Percentiles rank a stretch among this genome's conserved stretches.
These are phyloP conservation scores for Kuraishia hungarica DNA, from an alignment of 805 yeast species.

Conservation along the genomic window DNA sequence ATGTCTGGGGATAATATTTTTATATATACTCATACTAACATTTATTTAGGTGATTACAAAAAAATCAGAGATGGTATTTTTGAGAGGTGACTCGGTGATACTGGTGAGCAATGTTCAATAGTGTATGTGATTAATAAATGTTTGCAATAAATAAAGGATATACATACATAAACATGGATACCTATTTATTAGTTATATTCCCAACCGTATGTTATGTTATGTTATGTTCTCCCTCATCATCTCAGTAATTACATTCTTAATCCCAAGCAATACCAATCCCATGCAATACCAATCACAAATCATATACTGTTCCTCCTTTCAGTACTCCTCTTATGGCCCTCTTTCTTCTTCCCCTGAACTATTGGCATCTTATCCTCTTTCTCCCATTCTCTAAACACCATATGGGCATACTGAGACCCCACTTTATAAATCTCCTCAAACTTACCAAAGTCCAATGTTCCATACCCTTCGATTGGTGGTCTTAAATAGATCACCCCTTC, in stretches of 20 bases:
- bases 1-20: too few species aligned
- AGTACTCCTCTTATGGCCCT: conserved; percentile 7
- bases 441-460: conserved; percentile 85
- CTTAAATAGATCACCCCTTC: conserved; percentile 83
- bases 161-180: too few species aligned
- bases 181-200: too few species aligned
- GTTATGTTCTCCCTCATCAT: too few species aligned
- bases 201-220: too few species aligned
- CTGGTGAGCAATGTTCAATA: conserved; percentile 32
- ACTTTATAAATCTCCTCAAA: conserved; percentile 84
- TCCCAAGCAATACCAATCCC: too few species aligned
- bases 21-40: background rate
- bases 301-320: background rate
- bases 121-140: background rate
- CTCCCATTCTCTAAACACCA: conserved; percentile 42
- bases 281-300: too few species aligned
- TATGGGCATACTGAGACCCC: conserved; percentile 68
- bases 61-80: conserved; percentile 81
- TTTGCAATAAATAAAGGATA: too few species aligned
- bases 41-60: conserved; percentile 35
- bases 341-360: conserved; percentile 42
- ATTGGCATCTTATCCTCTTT: conserved; percentile 47
- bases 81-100: conserved; percentile 96
- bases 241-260: too few species aligned
- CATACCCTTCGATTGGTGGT: conserved; percentile 91